phyloP scores from a whole-genome alignment of 495 filamentous ascomycete species.

The Niebla homalea region DNA sequence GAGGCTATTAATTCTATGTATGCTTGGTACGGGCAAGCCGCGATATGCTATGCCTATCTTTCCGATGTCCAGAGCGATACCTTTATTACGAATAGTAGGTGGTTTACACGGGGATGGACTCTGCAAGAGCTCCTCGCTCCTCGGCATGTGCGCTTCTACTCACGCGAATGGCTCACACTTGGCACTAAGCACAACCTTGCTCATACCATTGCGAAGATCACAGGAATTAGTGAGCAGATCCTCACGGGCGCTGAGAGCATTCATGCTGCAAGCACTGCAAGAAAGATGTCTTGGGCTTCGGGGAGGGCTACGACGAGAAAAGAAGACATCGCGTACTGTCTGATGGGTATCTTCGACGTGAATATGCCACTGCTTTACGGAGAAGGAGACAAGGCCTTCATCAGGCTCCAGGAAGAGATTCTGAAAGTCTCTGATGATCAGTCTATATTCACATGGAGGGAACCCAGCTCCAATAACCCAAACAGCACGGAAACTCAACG shows the following conservation, averaged over 20 bases:
- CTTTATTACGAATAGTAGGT: slow-evolving; percentile 6
- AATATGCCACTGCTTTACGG: slow-evolving; percentile 26
- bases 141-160: slow-evolving; percentile 19
- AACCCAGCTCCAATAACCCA: background rate
- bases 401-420: slow-evolving; percentile 20
- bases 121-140: slow-evolving; percentile 30
- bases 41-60: slow-evolving; percentile 21
- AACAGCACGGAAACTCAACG: no score
- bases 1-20: slow-evolving; percentile 25
- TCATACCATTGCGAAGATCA: slow-evolving; percentile 11
- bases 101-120: slow-evolving; percentile 33
- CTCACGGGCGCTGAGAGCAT: background rate
- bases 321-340: slow-evolving; percentile 24
- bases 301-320: slow-evolving; percentile 16
- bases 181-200: slow-evolving; percentile 16
- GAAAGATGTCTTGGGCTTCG: slow-evolving; percentile 21
- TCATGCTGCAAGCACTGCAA: slow-evolving; percentile 11
- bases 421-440: slow-evolving; percentile 13
- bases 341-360: slow-evolving; percentile 23
- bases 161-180: slow-evolving; percentile 14
- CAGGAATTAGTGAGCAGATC: slow-evolving; percentile 14
- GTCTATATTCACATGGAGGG: slow-evolving; percentile 19
- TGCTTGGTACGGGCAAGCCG: slow-evolving; percentile 19
- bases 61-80: slow-evolving; percentile 9
- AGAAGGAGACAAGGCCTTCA: slow-evolving; percentile 21